Percentiles rank a stretch among this genome's conserved stretches.
These are phyloP conservation scores for Lignosus rhinocerotis DNA, from an alignment of 1,284 basidiomycete species.

Conservation along the genomic window DNA sequence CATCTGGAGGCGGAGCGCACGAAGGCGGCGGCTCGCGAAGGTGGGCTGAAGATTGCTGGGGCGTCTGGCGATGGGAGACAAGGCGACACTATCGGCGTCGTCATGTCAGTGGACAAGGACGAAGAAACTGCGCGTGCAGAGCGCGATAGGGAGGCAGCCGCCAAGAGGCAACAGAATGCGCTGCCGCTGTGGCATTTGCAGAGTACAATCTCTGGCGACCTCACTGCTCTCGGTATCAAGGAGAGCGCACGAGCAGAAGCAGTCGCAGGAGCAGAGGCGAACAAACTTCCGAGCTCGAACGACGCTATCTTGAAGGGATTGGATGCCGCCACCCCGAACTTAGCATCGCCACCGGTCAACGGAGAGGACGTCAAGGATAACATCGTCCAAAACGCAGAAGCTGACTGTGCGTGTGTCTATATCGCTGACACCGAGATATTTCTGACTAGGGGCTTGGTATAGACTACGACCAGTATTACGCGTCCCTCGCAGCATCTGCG, in stretches of 20 bases:
- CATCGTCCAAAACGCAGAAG: slow-evolving; percentile 47
- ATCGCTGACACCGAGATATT: not conserved
- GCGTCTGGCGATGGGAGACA: slow-evolving; percentile 59
- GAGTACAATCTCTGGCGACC: slow-evolving; percentile 91
- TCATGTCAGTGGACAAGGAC: slow-evolving; percentile 81
- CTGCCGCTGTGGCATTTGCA: slow-evolving; percentile 93
- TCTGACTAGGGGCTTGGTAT: not conserved
- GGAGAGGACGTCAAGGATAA: slow-evolving; percentile 60
- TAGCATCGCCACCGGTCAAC: slow-evolving; percentile 31
- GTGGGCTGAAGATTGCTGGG: slow-evolving; percentile 72
- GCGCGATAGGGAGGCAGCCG: slow-evolving; percentile 69
- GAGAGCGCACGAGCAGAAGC: slow-evolving; percentile 54
- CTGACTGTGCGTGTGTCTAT: slow-evolving; percentile 52
- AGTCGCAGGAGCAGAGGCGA: slow-evolving; percentile 29
- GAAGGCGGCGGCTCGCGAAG: slow-evolving; percentile 45
- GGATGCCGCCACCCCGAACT: slow-evolving; percentile 33
- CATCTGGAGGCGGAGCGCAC: slow-evolving; percentile 62
- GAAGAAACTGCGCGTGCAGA: slow-evolving; percentile 68
- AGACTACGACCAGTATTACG: slow-evolving; percentile 83
- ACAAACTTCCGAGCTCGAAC: slow-evolving; percentile 46
- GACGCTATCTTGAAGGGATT: slow-evolving; percentile 67
- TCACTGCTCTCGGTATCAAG: slow-evolving; percentile 82
- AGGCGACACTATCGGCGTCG: slow-evolving; percentile 76
- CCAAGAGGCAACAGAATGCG: slow-evolving; percentile 85
- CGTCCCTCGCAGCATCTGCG: slow-evolving; percentile 65